A percentile compares a stretch with the other conserved stretches of the same genome.
Conservation (phyloP, 306 rosid genomes). For the Glycine soja region DNA sequence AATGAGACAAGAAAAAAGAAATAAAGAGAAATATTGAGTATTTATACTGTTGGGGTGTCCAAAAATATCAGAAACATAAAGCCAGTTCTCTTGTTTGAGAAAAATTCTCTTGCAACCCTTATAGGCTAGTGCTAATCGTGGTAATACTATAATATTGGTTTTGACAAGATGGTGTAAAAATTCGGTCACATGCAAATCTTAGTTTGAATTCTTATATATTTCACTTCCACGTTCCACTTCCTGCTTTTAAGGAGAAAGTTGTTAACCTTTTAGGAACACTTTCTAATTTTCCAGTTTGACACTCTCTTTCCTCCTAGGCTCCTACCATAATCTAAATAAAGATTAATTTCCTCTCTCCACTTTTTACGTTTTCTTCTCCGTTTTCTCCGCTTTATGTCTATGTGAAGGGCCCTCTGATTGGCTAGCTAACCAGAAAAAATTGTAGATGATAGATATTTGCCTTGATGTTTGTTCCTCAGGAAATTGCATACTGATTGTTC, state of each 20-base stretch:
- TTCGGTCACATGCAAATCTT: too few relatives aligned
- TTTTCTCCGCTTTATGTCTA: background rate
- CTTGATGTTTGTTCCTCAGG: too few relatives aligned
- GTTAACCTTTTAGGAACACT: background rate
- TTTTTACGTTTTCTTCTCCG: background rate
- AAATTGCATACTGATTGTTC: slow-evolving; percentile 34
- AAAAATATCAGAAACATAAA: too few relatives aligned
- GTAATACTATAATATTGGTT: background rate
- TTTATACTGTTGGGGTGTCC: too few relatives aligned
- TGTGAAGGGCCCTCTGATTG: background rate
- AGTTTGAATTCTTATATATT: too few relatives aligned
- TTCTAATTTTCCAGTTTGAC: background rate
- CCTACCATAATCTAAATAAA: slow-evolving; percentile 4
- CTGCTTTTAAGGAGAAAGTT: background rate
- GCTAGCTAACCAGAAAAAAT: slow-evolving; percentile 17
- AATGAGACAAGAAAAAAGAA: too few relatives aligned
- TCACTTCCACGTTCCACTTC: background rate
- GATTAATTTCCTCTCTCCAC: background rate
- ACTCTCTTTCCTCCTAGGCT: background rate
- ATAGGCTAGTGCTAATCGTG: background rate
- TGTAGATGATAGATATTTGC: background rate
- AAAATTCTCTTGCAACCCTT: background rate
- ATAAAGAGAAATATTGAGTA: too few relatives aligned
- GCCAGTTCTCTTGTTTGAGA: background rate
- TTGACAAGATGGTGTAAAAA: background rate